phyloP scores from a whole-genome alignment of 2,329 filamentous ascomycete genomes.

The Talaromyces amestolkiae region DNA sequence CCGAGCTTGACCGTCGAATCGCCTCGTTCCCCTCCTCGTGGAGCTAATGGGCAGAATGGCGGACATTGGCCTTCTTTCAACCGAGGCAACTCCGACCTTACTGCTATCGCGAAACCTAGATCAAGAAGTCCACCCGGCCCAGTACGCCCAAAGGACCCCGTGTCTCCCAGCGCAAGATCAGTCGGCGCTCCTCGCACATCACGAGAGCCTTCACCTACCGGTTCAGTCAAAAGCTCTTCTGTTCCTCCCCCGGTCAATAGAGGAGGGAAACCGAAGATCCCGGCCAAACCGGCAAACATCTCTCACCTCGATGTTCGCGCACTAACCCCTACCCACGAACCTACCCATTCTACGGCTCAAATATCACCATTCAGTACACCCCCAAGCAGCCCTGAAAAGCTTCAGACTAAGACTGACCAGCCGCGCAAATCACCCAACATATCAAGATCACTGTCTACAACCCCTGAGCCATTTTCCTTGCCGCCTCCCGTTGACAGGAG shows the following conservation, averaged over 20 bases:
- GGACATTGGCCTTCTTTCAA: conserved; percentile 61
- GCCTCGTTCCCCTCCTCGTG: conserved; percentile 42
- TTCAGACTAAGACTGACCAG: conserved; percentile 34
- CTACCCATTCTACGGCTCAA: conserved; percentile 34
- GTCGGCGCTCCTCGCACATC: conserved; percentile 11
- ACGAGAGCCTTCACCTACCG: conserved; percentile 25
- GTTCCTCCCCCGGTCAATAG: conserved; percentile 75
- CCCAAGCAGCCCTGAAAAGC: conserved; percentile 67
- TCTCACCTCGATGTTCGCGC: conserved; percentile 31
- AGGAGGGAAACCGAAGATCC: conserved; percentile 71
- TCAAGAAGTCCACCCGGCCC: conserved; percentile 19
- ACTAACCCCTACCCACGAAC: conserved; percentile 29
- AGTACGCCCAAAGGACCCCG: conserved; percentile 32
- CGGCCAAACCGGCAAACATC: conserved; percentile 44
- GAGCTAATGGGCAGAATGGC: conserved; percentile 52
- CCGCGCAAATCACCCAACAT: conserved; percentile 12
- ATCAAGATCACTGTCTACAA: conserved; percentile 25
- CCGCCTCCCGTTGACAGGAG: conserved; percentile 32
- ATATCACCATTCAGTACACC: conserved; percentile 84
- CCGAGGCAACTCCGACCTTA: conserved; percentile 28
- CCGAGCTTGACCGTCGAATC: conserved; percentile 46
- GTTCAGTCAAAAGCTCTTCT: conserved; percentile 40
- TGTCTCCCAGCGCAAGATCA: conserved; percentile 22
- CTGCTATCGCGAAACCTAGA: conserved; percentile 24
- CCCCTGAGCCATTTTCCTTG: conserved; percentile 28